Base-by-base conservation (phyloP, 2,329 filamentous ascomycete genomes). In the Paraphaeosphaeria sporulosa region DNA sequence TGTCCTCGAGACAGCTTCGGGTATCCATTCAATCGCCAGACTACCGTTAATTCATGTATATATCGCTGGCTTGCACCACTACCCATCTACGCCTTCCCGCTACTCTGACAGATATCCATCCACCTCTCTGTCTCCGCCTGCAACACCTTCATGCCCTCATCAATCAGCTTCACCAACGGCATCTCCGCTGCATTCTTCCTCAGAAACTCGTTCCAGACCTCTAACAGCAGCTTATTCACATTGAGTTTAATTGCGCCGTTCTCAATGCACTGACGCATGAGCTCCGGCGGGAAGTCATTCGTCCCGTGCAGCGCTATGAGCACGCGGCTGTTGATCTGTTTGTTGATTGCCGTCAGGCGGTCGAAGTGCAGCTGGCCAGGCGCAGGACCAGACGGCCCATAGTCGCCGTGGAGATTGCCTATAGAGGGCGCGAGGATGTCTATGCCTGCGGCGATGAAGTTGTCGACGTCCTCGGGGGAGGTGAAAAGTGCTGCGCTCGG, bases 351-450 rank as follows among this genome's bases (percentile, higher is more conserved):
- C 23, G 71, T 69, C 15, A 76, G 67, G 13, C 71, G 69, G 36
- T 72, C 71, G 51, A 71, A 75, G 50, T 75, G 71, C 1, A 79
- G 61, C 55, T 75, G 71, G 2, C 72, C 70, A 30, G 70, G 66
- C 38, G 67, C 67, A 0, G 76, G 76, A 0, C 89, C 89, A 2
- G 84, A 72, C 0, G 87, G 84, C 0, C 89, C 89, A 75, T 93
- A 93, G 69, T 88, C 85, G 48, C 90, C 90, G 77, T 93, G 90
- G 34, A 92, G 85, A 68, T 92, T 93, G 7, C 90, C 90, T 75
- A 92, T 90, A 0, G 89, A 89, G 0, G 90, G 90, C 0, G 90
- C 90, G 34, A 93, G 79, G 77, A 89, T 89, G 68, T 92, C 88
- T 69, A 93, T 88, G 0, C 89, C 89, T 9, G 88, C 90, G 1